Base-by-base conservation (phyloP, 441 rosid species). In the Melastoma candidum region DNA sequence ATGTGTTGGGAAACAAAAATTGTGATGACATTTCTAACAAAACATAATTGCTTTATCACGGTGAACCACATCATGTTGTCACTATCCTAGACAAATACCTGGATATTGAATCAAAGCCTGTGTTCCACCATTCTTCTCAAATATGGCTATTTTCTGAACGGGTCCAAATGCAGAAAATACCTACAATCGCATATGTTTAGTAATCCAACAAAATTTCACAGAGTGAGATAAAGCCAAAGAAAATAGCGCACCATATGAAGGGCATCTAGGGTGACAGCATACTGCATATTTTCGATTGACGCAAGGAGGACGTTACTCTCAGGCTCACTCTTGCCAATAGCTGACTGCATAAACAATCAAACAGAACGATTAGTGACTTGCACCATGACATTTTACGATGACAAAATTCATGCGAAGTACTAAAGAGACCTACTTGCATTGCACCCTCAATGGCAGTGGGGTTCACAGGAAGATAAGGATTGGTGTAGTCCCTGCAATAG, bases 231-330 rank as follows among this genome's bases (percentile, higher is more conserved):
- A 36, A 11, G 17, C 2, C 44, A n/a, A 45, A 13, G 27, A 44
- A 17, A 24, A 44, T 10, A 41, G 8, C 77, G 77, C 68, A 93
- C 97, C 59, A 87, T 81, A 68, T 93, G 81, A 71, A 93, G 81
- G 59, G 85, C 85, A 67, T 93, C 97, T 58, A 89, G 86, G 11
- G 97, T 93, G 51, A 93, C 95, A 58, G 95, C 99, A 73, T 93
- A 93, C 73, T 86, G 99, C 99, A 93, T 93, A 67, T 89, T 93
- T 77, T 89, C 99, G 56, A 93, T 83, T 41, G 95, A 69, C 64
- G 90, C 99, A 68, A 93, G 97, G 60, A 93, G 88, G 51, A 93
- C 95, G 53, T 93, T 93, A 71, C 95, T 89, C 82, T 88, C 90
- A 57, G 82, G 71, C 72, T 92, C 98, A 65, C 70, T 79, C 75